Conservation (phyloP, 805 yeast species). For the Myxozyma kluyveri region DNA sequence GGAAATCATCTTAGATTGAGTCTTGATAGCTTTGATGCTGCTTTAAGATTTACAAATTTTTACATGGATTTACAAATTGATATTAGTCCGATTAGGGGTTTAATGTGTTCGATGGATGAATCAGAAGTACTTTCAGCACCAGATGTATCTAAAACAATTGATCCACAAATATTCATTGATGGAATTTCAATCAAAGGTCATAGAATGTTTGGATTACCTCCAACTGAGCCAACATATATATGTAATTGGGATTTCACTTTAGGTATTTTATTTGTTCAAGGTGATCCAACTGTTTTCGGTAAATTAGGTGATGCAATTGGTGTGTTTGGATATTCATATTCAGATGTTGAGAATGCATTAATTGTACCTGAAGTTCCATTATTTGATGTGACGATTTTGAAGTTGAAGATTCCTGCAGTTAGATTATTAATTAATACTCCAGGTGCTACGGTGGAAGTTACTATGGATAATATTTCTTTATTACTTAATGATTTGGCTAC, state of each 20-base stretch:
- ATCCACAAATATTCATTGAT: slow-evolving; percentile 53
- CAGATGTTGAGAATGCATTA: slow-evolving; percentile 74
- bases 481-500: slow-evolving; percentile 70
- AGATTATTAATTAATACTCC: slow-evolving; percentile 44
- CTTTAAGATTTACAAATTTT: slow-evolving; percentile 81
- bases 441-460: slow-evolving; percentile 31
- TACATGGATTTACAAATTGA: slow-evolving; percentile 90
- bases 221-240: slow-evolving; percentile 78
- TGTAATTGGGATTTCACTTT: slow-evolving; percentile 86
- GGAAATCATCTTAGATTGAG: slow-evolving; percentile 58
- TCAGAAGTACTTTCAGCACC: slow-evolving; percentile 32
- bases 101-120: slow-evolving; percentile 36
- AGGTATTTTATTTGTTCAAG: slow-evolving; percentile 56
- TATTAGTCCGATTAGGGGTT: slow-evolving; percentile 50
- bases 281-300: slow-evolving; percentile 48
- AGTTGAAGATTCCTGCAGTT: slow-evolving; percentile 53
- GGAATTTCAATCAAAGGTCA: slow-evolving; percentile 72
- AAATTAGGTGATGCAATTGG: slow-evolving; percentile 45
- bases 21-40: slow-evolving; percentile 67
- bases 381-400: slow-evolving; percentile 66
- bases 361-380: slow-evolving; percentile 54
- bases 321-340: slow-evolving; percentile 60
- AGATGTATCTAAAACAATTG: slow-evolving; percentile 23
- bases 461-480: slow-evolving; percentile 38
- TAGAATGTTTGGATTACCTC: slow-evolving; percentile 90